Conservation (phyloP, 257 asterid species). For the Osmanthus fragrans region DNA sequence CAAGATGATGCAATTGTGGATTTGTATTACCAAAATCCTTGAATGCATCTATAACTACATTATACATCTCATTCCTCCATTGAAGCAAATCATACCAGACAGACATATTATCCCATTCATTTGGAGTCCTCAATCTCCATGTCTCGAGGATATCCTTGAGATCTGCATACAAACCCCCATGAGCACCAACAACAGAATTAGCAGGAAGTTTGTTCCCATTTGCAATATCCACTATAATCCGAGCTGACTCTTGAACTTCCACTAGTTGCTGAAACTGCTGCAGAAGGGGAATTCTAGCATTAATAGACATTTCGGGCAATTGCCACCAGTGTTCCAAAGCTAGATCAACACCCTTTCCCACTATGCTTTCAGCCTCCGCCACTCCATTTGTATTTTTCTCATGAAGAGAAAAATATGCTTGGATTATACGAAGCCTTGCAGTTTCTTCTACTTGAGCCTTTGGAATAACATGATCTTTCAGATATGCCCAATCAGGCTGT, state of each 20-base stretch:
- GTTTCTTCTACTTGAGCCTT: constrained; percentile 99
- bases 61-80: constrained; percentile 98
- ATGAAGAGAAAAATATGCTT: constrained; percentile 96
- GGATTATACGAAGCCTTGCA: constrained; percentile 91
- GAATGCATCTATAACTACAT: constrained; percentile 90
- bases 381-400: constrained; percentile 91
- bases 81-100: constrained; percentile 98
- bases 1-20: constrained; percentile 92
- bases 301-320: constrained; percentile 96
- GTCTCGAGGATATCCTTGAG: constrained; percentile 99
- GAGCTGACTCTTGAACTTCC: constrained; percentile 97
- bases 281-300: constrained; percentile 89
- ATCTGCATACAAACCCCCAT: constrained; percentile 85
- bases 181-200: constrained; percentile 77
- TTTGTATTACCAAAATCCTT: constrained; percentile 83
- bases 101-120: constrained; percentile 98
- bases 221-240: constrained; percentile 86
- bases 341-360: constrained; percentile 94
- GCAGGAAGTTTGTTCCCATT: constrained; percentile 86
- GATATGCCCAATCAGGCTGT: constrained; percentile 96
- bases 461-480: constrained; percentile 89
- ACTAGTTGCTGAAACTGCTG: constrained; percentile 99
- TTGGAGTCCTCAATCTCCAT: constrained; percentile 96
- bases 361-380: constrained; percentile 86
- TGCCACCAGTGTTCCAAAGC: constrained; percentile 99